Conservation (phyloP, 208 protist species). For the Acanthamoeba healyi region DNA sequence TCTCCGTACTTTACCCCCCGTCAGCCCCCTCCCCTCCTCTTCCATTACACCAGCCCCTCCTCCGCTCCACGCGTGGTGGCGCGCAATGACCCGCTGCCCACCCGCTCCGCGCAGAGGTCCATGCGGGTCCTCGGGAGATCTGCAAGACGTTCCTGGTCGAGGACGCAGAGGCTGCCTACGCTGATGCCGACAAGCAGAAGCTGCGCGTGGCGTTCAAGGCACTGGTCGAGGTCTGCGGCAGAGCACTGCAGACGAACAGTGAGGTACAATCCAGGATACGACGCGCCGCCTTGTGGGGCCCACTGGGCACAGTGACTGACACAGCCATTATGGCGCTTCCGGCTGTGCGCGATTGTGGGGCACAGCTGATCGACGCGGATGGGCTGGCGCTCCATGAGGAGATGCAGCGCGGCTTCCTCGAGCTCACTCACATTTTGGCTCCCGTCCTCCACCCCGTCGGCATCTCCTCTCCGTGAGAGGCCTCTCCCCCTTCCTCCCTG, state of each 20-base stretch:
- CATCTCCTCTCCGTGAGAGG: background rate
- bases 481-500: too few relatives aligned
- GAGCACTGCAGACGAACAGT: constrained; percentile 11
- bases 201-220: constrained; percentile 27
- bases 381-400: constrained; percentile 22
- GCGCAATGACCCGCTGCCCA: background rate
- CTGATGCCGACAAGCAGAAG: constrained; percentile 5
- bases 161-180: background rate
- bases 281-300: too few relatives aligned
- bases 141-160: constrained; percentile 50
- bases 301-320: too few relatives aligned
- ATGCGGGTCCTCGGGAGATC: constrained; percentile 27
- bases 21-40: background rate
- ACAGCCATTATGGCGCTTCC: background rate
- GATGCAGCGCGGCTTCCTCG: constrained; percentile 20
- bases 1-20: background rate
- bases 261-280: too few relatives aligned
- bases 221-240: background rate
- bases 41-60: background rate
- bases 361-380: background rate
- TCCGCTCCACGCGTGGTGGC: background rate
- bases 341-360: background rate
- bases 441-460: background rate
- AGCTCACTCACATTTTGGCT: background rate
- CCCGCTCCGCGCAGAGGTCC: background rate